These are phyloP conservation scores for Sarocladium oryzae DNA, from an alignment of 2,329 filamentous ascomycete genomes.

Conservation along the genomic window DNA sequence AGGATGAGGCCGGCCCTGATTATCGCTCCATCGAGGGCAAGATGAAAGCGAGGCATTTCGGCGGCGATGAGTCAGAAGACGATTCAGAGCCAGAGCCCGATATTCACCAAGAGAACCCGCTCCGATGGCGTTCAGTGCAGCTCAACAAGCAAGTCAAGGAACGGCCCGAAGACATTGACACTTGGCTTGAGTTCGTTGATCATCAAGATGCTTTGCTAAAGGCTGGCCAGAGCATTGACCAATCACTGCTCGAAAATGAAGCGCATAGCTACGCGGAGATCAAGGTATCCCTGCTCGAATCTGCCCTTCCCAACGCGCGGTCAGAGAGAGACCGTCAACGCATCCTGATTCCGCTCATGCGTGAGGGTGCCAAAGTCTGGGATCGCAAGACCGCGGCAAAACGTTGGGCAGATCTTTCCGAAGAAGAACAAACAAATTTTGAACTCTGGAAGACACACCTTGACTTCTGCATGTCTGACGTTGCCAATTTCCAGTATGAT, in stretches of 20 bases:
- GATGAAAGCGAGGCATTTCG: conserved; percentile 33
- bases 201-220: conserved; percentile 67
- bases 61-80: conserved; percentile 38
- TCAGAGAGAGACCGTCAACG: conserved; percentile 44
- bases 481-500: conserved; percentile 62
- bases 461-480: conserved; percentile 64
- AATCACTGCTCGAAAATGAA: conserved; percentile 50
- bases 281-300: conserved; percentile 72
- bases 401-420: conserved; percentile 55
- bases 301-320: conserved; percentile 57
- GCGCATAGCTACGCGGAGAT: conserved; percentile 67
- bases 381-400: conserved; percentile 50
- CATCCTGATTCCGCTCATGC: conserved; percentile 63
- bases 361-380: conserved; percentile 71
- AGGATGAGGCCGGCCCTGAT: conserved; percentile 41
- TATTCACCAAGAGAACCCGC: conserved; percentile 33
- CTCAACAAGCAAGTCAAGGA: conserved; percentile 59
- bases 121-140: conserved; percentile 50
- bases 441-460: conserved; percentile 68
- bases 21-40: conserved; percentile 63
- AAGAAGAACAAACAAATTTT: conserved; percentile 31
- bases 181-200: conserved; percentile 73
- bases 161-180: conserved; percentile 57
- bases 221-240: conserved; percentile 36
- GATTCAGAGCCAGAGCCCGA: conserved; percentile 27